Evolutionary conservation across 306 rosid species (phyloP).

Genomic region (Cyamopsis tetragonoloba): DNA sequence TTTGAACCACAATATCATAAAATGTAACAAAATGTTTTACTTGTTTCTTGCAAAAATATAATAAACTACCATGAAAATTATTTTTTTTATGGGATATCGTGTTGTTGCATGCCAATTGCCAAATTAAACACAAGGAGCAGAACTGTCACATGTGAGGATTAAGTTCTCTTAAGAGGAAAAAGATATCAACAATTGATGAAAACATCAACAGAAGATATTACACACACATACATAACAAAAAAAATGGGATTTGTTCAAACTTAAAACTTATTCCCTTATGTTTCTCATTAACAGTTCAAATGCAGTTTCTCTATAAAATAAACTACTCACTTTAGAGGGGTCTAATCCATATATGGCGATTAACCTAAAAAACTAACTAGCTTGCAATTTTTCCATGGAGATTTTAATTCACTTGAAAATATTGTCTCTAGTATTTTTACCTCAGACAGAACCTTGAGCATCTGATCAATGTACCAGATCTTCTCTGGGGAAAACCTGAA

Average conservation of each 20-base stretch:
- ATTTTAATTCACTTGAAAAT: constrained; percentile 19
- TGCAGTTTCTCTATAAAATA: neutral
- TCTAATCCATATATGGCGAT: neutral
- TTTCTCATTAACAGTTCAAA: neutral
- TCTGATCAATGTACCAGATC: constrained; percentile 98
- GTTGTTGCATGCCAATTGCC: constrained; percentile 4
- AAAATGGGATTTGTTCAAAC: neutral
- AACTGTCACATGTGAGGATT: constrained; percentile 9
- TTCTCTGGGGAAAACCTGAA: constrained; percentile 93
- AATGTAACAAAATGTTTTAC: neutral
- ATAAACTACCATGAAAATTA: neutral
- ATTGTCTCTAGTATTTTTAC: constrained; percentile 53
- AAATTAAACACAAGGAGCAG: constrained; percentile 28
- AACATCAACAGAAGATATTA: neutral
- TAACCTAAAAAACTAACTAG: constrained; percentile 9
- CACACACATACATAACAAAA: neutral
- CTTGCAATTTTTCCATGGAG: neutral
- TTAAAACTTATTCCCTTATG: neutral
- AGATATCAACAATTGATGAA: neutral
- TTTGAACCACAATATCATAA: neutral
- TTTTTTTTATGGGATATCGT: neutral
- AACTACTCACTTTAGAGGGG: neutral
- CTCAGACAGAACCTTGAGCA: constrained; percentile 98
- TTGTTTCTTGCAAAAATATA: neutral
- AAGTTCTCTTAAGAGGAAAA: neutral